Percentiles rank a stretch among this genome's conserved stretches.
Conservation (phyloP, 768 basidiomycete genomes). For the Lepiota brunneoincarnata region DNA sequence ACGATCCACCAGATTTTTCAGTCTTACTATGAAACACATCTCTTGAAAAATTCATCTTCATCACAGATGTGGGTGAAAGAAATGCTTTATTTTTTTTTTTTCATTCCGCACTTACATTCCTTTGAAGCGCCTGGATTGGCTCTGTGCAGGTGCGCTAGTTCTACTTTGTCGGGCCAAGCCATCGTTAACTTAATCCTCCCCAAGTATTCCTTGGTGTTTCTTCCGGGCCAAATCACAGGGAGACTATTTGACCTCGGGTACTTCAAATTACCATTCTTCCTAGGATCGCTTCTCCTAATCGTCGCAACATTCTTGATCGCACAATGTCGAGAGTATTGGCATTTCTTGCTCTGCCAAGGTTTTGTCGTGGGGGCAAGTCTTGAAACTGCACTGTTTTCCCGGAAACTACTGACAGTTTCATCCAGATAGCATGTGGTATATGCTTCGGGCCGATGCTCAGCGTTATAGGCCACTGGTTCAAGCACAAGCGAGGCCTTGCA, state of each 20-base stretch:
- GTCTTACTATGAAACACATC: conserved; percentile 50
- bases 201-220: conserved; percentile 47
- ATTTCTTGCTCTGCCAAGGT: conserved; percentile 64
- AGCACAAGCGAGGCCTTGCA: conserved; percentile 48
- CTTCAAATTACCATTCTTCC: conserved; percentile 43
- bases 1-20: conserved; percentile 55
- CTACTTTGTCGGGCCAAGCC: not conserved
- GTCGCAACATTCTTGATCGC: conserved; percentile 49
- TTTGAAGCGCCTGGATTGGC: conserved; percentile 30
- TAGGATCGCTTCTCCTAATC: conserved; percentile 41
- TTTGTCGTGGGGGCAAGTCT: conserved; percentile 47
- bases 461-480: conserved; percentile 65
- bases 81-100: not conserved
- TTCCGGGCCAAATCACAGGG: conserved; percentile 50
- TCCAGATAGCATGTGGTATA: conserved; percentile 20
- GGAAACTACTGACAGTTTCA: not conserved
- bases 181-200: conserved; percentile 5
- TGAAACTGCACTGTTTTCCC: not conserved
- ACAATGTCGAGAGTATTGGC: conserved; percentile 62
- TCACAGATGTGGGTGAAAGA: conserved; percentile 48
- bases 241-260: conserved; percentile 62
- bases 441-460: conserved; percentile 49
- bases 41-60: conserved; percentile 38
- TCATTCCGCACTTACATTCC: not conserved
- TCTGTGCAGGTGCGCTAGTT: conserved; percentile 21